Base-by-base conservation (phyloP, 176 grass and related monocot genomes). In the Eleusine coracana region DNA sequence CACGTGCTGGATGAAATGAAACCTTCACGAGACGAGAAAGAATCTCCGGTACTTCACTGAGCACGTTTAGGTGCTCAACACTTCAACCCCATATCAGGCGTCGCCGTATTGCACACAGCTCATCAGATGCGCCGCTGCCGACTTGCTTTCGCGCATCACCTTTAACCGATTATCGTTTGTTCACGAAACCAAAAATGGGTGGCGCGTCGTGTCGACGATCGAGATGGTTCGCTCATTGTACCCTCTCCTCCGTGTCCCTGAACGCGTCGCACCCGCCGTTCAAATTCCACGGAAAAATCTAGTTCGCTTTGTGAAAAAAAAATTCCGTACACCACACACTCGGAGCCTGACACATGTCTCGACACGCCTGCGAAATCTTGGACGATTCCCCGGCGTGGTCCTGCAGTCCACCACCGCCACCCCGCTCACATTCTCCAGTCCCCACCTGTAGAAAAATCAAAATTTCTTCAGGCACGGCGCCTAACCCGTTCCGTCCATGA, bases 361-460 rank as follows among this genome's bases (percentile, higher is more conserved):
- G 60, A 29, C 60, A 63, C 40, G 11, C 49, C 63, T 80, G 64
- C 51, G 29, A 51, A 65, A 85, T 78, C 83, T 78, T 82, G 88
- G 73, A 86, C 67, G 52, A 38, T 81, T 82, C 77, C 55, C 42
- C 44, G 52, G 3, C 58, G 7, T 5, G 18, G 74, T 66, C 66
- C 66, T 42, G n/a, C 23, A 27, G 7, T 59, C 51, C 20, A 42
- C 7, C 42, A 23, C 68, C 31, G 31, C 68, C 31, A 2, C 68
- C 45, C 17, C 10, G 50, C 67, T 58, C 69, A 80, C 45, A 39
- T 64, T 60, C 62, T 28, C 31, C 31, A 2, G 2, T 34, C n/a
- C 11, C 40, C 63, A 52, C 14, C 14, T 52, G 50, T 52, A 3
- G 50, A 52, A 52, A 52, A 52, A 5, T 4, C 50, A 52, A 52